These are phyloP conservation scores for Penicillium sp. DNA, from an alignment of 2,329 filamentous ascomycete genomes.

Conservation along the genomic window DNA sequence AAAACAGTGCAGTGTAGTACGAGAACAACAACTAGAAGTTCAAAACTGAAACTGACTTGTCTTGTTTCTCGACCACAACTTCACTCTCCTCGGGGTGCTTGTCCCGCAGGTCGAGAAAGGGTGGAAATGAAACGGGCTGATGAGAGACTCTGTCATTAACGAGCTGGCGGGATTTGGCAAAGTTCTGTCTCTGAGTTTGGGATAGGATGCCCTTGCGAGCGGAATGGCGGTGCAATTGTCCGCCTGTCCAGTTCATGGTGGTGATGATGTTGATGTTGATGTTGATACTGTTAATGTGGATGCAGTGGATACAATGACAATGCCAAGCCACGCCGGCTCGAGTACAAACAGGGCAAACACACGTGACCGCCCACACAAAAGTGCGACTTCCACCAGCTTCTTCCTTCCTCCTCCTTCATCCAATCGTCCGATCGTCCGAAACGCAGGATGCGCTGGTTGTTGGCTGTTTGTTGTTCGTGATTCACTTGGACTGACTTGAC, in stretches of 20 bases:
- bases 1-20: background rate
- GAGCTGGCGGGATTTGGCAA: slow-evolving; percentile 35
- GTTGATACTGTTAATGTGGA: too few relatives aligned
- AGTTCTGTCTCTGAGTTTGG: slow-evolving; percentile 38
- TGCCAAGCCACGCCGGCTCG: too few relatives aligned
- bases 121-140: slow-evolving; percentile 18
- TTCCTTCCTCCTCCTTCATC: slow-evolving; percentile 5
- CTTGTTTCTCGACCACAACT: background rate
- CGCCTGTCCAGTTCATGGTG: slow-evolving; percentile 52
- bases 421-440: background rate
- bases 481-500: too few relatives aligned
- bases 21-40: too few relatives aligned
- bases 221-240: slow-evolving; percentile 46
- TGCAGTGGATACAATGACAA: too few relatives aligned
- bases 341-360: slow-evolving; percentile 9
- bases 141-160: slow-evolving; percentile 14
- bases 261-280: slow-evolving; percentile 2
- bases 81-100: background rate
- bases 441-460: slow-evolving; percentile 1
- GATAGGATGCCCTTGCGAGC: slow-evolving; percentile 31
- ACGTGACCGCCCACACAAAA: slow-evolving; percentile 23
- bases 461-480: too few relatives aligned
- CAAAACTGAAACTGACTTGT: slow-evolving; percentile 13
- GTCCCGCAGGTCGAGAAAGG: slow-evolving; percentile 7
- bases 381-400: background rate